Evolutionary conservation across 805 yeast species (phyloP).

Genomic region (Hanseniaspora clermontiae): DNA sequence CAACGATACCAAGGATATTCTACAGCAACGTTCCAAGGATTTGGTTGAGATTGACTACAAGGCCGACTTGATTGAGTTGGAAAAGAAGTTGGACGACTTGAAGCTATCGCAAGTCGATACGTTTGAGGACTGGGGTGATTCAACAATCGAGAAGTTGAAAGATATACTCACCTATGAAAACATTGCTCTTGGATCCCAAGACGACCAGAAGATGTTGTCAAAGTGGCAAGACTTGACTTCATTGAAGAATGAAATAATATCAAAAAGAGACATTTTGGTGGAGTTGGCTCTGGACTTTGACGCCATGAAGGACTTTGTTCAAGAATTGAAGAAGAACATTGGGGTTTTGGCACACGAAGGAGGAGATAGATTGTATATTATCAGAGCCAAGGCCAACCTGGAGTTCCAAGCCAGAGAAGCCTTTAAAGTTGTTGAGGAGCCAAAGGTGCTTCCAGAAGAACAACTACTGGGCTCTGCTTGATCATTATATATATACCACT

Average conservation of each 20-base stretch:
- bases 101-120: slow-evolving; percentile 45
- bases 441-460: neutral
- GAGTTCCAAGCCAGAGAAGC: slow-evolving; percentile 47
- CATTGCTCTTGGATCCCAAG: slow-evolving; percentile 16
- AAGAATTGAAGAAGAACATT: slow-evolving; percentile 31
- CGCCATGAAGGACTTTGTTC: slow-evolving; percentile 26
- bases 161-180: slow-evolving; percentile 37
- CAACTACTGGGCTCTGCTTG: too few species aligned
- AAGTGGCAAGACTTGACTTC: slow-evolving; percentile 52
- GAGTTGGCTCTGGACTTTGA: slow-evolving; percentile 26
- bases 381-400: slow-evolving; percentile 46
- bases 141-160: slow-evolving; percentile 51
- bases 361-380: slow-evolving; percentile 44
- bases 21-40: slow-evolving; percentile 15
- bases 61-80: slow-evolving; percentile 25
- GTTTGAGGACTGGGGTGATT: slow-evolving; percentile 62
- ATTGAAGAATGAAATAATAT: slow-evolving; percentile 42
- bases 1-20: neutral
- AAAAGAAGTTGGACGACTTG: slow-evolving; percentile 28
- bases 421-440: neutral
- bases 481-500: too few species aligned
- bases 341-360: slow-evolving; percentile 44
- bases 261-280: slow-evolving; percentile 42
- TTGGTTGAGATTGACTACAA: slow-evolving; percentile 26
- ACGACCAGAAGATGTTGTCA: slow-evolving; percentile 25